phyloP scores from a whole-genome alignment of 345 rosid species.

The Zanthoxylum bungeanum region DNA sequence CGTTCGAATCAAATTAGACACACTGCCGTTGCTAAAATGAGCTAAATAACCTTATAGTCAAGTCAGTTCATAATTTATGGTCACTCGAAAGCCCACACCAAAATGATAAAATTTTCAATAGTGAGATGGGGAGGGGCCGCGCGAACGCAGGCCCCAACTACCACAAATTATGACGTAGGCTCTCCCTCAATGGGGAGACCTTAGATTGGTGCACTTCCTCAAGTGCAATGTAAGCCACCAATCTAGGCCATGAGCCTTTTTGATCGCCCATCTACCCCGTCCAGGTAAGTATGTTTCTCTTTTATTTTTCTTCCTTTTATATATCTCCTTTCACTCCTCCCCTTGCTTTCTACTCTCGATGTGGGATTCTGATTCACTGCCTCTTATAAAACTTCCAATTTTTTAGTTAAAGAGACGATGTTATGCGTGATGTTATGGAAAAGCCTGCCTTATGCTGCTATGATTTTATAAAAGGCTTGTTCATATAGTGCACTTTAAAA shows the following conservation, averaged over 20 bases:
- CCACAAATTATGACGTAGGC: conserved; percentile 36
- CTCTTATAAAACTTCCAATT: no score
- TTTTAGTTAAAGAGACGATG: no score
- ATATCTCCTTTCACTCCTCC: background rate
- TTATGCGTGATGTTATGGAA: no score
- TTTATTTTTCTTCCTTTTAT: background rate
- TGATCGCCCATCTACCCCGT: background rate
- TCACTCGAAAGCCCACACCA: no score
- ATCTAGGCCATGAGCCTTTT: background rate
- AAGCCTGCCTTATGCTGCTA: no score
- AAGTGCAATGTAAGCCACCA: background rate
- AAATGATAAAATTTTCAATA: no score
- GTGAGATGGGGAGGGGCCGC: conserved; percentile 12
- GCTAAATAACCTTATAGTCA: no score
- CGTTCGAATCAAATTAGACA: no score
- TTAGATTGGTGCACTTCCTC: background rate
- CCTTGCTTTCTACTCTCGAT: background rate
- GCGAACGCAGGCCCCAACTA: conserved; percentile 24
- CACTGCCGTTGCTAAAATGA: no score
- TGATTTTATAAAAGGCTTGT: no score
- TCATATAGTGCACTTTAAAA: no score
- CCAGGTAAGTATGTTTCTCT: background rate
- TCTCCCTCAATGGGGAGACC: conserved; percentile 1
- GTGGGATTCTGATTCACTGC: background rate
- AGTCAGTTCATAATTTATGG: no score